Percentiles rank a stretch among this genome's conserved stretches.
Conservation (phyloP, 169 alveolate genomes). For the Plasmodium falciparum region DNA sequence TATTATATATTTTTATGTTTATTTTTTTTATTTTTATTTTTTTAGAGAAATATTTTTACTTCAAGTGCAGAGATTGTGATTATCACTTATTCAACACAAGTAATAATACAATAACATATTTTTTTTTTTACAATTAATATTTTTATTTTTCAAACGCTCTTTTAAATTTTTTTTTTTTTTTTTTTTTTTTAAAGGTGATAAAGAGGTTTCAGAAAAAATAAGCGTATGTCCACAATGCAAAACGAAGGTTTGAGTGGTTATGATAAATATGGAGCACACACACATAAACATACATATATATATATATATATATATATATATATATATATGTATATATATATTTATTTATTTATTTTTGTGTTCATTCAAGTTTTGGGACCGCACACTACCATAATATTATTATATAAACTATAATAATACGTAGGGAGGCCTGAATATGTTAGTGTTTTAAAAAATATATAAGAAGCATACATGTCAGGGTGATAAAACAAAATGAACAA, state of each 20-base stretch:
- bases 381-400: neutral
- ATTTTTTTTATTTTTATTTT: conserved; percentile 12
- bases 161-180: neutral
- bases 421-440: conserved; percentile 8
- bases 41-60: conserved; percentile 46
- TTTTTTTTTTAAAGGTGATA: neutral
- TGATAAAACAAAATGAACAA: conserved; percentile 40
- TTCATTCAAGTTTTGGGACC: neutral
- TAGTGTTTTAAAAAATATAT: conserved; percentile 15
- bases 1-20: neutral
- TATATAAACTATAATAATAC: conserved; percentile 12
- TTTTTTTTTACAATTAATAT: too few species aligned
- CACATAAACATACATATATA: conserved; percentile 6
- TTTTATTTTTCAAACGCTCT: too few species aligned
- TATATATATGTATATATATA: neutral
- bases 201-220: neutral
- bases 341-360: neutral
- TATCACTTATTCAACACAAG: conserved; percentile 60
- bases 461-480: neutral
- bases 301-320: neutral
- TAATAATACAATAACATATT: neutral
- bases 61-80: conserved; percentile 49
- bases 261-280: neutral
- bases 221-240: conserved; percentile 22
- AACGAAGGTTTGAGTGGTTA: neutral